Evolutionary conservation across 805 yeast species (phyloP).

Genomic region (Kregervanrija fluxuum): DNA sequence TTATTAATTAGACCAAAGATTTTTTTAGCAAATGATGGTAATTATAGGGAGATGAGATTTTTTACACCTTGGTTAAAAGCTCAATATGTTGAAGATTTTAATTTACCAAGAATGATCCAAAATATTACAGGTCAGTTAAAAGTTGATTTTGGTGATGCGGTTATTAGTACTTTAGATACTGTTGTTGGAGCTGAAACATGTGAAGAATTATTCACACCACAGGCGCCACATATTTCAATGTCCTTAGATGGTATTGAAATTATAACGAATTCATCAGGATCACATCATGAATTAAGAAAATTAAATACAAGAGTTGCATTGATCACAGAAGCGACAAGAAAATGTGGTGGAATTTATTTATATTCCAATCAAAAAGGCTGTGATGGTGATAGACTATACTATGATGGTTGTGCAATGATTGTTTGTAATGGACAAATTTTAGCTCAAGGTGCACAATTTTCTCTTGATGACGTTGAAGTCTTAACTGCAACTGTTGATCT

Average conservation of each 20-base stretch:
- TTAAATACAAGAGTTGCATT: constrained; percentile 76
- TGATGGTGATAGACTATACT: constrained; percentile 94
- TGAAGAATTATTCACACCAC: constrained; percentile 95
- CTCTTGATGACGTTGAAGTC: constrained; percentile 88
- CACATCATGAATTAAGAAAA: constrained; percentile 95
- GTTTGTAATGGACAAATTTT: constrained; percentile 87
- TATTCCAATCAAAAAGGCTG: constrained; percentile 96
- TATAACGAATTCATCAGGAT: constrained; percentile 90
- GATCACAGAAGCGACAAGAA: constrained; percentile 86
- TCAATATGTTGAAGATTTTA: constrained; percentile 62
- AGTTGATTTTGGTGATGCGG: constrained; percentile 81
- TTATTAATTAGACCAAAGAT: constrained; percentile 86
- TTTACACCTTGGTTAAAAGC: constrained; percentile 92
- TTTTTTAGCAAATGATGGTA: constrained; percentile 95
- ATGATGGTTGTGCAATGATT: constrained; percentile 95
- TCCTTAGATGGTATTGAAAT: constrained; percentile 97
- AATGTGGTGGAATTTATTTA: constrained; percentile 93
- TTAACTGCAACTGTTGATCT: constrained; percentile 91
- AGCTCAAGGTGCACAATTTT: constrained; percentile 91
- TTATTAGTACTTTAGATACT: constrained; percentile 76
- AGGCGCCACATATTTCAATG: constrained; percentile 89
- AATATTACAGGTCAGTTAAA: constrained; percentile 54
- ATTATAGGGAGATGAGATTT: constrained; percentile 95
- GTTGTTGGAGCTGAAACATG: constrained; percentile 97
- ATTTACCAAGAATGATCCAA: constrained; percentile 65